Evolutionary conservation across 2,329 filamentous ascomycete genomes (phyloP), one percentile per base, ranked within the genome.

Genomic region (Calonectria pteridis): DNA sequence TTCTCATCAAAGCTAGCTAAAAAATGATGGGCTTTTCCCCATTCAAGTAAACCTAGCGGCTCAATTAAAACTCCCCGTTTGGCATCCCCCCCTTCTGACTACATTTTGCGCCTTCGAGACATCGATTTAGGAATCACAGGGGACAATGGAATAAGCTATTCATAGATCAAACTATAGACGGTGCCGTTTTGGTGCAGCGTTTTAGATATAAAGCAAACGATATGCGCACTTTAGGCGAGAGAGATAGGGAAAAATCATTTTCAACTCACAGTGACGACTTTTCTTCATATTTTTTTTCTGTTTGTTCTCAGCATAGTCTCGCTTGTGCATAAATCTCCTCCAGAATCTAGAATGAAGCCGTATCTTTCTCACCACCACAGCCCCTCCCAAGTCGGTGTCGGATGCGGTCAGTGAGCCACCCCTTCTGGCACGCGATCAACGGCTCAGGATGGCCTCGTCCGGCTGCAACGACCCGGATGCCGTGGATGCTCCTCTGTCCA

Each of bases 401-500:
- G 28, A 20, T 55, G 51, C 29, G 13, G 20, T n/a, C 51, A 55
- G 29, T 33, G 29, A 55, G 33, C 43, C 11, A 20, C 2, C 28
- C 18, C 29, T 31, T n/a, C 28, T n/a, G 18, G 10, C 9, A 13
- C 18, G 10, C 51, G 29, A 33, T 55, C 29, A 28, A 29, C 51
- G 29, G 20, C 11, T n/a, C 51, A 53, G 26, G 50, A 53, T 31
- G 26, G 26, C 28, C 9, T 53, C 50, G 7, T 31, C 14, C 29
- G 11, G n/a, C 51, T 18, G 4, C 29, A 20, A 23, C 7, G 35
- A 14, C 33, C n/a, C n/a, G 23, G 4, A 40, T 26, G 55, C n/a
- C 23, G 58, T 73, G 66, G 71, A 73, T 1, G 37, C 73, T 23
- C 43, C 75, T 59, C 69, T 73, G 37, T 67, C 75, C 50, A 53